A percentile compares a stretch with the other conserved stretches of the same genome.
Conservation (phyloP, 2,329 filamentous ascomycete species). For the Fusarium beomiforme region DNA sequence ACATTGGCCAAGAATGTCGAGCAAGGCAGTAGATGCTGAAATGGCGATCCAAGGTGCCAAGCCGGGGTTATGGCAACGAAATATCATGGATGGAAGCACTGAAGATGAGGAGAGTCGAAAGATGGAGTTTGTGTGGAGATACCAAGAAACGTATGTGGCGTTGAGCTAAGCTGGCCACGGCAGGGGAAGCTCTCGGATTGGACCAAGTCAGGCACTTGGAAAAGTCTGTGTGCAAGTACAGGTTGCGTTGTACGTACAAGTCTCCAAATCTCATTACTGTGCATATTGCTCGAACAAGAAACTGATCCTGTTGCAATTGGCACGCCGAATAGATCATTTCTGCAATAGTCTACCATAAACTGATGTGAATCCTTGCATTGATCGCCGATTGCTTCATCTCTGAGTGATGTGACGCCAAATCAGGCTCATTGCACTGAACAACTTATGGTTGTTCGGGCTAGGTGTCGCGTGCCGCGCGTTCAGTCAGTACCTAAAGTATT, state of each 20-base stretch:
- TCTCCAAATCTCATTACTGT: not conserved
- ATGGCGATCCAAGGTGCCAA: slow-evolving; percentile 32
- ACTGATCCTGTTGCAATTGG: not conserved
- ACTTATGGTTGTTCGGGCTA: slow-evolving; percentile 2
- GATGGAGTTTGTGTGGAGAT: slow-evolving; percentile 19
- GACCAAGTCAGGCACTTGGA: not conserved
- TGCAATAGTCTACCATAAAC: not conserved
- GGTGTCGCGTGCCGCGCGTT: slow-evolving; percentile 36
- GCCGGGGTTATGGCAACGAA: slow-evolving; percentile 36
- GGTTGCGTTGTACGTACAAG: not conserved
- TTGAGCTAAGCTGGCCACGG: slow-evolving; percentile 8
- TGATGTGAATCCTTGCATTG: not conserved
- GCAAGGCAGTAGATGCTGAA: slow-evolving; percentile 29
- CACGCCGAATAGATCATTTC: not conserved
- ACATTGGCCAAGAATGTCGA: slow-evolving; percentile 26
- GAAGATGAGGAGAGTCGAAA: not conserved
- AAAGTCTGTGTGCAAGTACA: not conserved
- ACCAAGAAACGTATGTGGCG: slow-evolving; percentile 23
- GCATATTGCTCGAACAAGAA: not conserved
- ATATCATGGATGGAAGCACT: slow-evolving; percentile 18
- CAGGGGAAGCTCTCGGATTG: slow-evolving; percentile 8
- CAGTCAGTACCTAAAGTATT: slow-evolving; percentile 17
- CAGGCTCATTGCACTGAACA: not conserved
- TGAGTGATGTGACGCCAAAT: not conserved
- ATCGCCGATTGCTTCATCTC: not conserved